These are phyloP conservation scores for Phaeosphaeria sp. DNA, from an alignment of 2,329 filamentous ascomycete species.

Conservation along the genomic window DNA sequence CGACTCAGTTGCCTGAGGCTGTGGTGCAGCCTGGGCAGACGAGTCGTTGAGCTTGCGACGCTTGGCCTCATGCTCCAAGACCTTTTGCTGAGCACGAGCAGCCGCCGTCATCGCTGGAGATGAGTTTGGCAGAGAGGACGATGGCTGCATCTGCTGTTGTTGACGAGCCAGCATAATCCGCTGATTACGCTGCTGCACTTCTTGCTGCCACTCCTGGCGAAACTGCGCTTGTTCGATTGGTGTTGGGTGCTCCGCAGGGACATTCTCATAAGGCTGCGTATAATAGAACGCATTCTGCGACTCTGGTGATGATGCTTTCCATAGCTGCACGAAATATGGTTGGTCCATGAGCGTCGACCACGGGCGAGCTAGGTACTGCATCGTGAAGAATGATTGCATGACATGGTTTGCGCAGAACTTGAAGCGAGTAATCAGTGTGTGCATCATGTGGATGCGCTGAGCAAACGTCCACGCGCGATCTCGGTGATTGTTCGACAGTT, in stretches of 20 bases:
- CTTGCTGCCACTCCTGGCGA: neutral
- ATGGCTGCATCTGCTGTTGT: neutral
- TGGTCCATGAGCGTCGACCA: constrained; percentile 2
- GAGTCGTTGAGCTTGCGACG: neutral
- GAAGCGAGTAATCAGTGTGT: neutral
- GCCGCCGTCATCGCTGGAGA: neutral
- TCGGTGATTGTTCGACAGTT: neutral
- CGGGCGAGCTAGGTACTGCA: neutral
- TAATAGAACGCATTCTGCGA: neutral
- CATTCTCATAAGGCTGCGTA: neutral
- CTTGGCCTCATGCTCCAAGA: neutral
- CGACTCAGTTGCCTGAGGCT: neutral
- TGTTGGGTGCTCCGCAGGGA: neutral
- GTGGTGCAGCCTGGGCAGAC: neutral
- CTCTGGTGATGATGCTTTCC: neutral
- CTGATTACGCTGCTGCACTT: neutral
- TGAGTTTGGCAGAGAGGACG: neutral
- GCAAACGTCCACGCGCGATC: neutral
- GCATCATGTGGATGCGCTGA: constrained; percentile 3
- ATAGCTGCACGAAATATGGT: neutral
- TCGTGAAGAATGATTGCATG: neutral
- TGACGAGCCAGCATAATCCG: neutral
- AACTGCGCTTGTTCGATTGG: neutral
- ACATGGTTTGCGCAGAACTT: neutral
- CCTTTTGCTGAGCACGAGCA: neutral